phyloP scores from a whole-genome alignment of 352 stramenopile species.

The Vaucheria bursata region DNA sequence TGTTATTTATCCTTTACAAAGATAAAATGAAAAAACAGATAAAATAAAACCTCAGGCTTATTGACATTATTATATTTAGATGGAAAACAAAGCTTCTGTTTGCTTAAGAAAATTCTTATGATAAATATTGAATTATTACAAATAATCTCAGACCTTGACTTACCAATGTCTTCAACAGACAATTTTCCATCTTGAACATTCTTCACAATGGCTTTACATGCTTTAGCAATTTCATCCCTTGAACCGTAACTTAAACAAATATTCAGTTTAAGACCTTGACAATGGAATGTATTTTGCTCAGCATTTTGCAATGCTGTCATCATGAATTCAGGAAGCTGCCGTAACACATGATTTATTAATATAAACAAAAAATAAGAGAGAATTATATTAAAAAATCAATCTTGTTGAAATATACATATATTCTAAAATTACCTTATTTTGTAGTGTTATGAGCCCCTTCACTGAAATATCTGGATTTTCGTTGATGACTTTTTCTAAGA shows the following conservation, averaged over 20 bases:
- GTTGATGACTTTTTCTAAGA: neutral
- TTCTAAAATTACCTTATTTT: neutral
- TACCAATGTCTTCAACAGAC: neutral
- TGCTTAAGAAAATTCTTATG: too few relatives aligned
- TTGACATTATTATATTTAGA: neutral
- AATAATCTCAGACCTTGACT: constrained; percentile 9
- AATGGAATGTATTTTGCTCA: constrained; percentile 72
- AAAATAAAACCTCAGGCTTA: neutral
- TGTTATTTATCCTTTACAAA: neutral
- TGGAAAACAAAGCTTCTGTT: too few relatives aligned
- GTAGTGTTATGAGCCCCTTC: neutral
- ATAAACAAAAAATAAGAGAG: neutral
- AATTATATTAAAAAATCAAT: neutral
- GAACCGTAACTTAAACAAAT: constrained; percentile 84
- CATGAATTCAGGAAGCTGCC: constrained; percentile 29
- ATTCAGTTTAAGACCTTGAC: constrained; percentile 59
- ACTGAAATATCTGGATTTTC: neutral
- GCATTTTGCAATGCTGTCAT: constrained; percentile 53
- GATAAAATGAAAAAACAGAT: neutral
- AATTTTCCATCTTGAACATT: constrained; percentile 54
- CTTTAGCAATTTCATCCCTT: constrained; percentile 84
- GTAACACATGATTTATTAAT: neutral
- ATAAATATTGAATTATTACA: too few relatives aligned
- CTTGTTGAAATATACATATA: neutral
- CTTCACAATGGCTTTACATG: constrained; percentile 71